These are phyloP conservation scores for Aspergillus sp. DNA, from an alignment of 2,329 filamentous ascomycete genomes.

Conservation along the genomic window DNA sequence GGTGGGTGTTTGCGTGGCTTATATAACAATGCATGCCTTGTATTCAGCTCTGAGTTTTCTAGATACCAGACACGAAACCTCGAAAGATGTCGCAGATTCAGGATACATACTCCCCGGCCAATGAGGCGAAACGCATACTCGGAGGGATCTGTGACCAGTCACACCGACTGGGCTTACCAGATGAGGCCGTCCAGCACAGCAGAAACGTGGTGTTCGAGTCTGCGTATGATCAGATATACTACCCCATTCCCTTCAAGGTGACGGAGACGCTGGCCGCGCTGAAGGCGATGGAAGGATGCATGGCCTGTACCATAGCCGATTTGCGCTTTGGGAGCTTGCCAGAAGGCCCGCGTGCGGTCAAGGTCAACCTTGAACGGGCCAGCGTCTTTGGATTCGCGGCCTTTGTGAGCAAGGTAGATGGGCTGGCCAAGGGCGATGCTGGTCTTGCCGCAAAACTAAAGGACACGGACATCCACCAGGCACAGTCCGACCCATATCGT, in stretches of 20 bases:
- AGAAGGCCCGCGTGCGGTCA: neutral
- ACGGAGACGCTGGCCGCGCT: slow-evolving; percentile 2
- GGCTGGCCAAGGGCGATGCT: neutral
- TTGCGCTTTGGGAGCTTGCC: neutral
- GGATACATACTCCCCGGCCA: too few species aligned
- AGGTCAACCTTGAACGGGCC: neutral
- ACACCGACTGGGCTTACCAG: neutral
- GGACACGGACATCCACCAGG: neutral
- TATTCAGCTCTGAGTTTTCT: too few species aligned
- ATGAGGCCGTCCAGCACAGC: neutral
- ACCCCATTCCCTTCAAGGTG: slow-evolving; percentile 4
- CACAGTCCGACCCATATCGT: neutral
- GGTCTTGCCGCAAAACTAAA: neutral
- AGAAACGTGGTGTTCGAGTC: neutral
- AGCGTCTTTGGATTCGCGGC: neutral
- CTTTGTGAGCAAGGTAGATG: neutral
- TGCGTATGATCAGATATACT: neutral
- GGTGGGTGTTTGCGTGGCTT: too few species aligned
- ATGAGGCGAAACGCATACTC: too few species aligned
- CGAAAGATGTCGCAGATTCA: too few species aligned
- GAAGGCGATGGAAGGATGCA: slow-evolving; percentile 2
- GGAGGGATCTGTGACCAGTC: neutral
- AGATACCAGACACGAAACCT: too few species aligned
- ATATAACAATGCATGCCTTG: too few species aligned
- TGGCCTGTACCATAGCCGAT: neutral